Conservation (phyloP, 2,329 filamentous ascomycete genomes). For the Curvularia hawaiiensis region DNA sequence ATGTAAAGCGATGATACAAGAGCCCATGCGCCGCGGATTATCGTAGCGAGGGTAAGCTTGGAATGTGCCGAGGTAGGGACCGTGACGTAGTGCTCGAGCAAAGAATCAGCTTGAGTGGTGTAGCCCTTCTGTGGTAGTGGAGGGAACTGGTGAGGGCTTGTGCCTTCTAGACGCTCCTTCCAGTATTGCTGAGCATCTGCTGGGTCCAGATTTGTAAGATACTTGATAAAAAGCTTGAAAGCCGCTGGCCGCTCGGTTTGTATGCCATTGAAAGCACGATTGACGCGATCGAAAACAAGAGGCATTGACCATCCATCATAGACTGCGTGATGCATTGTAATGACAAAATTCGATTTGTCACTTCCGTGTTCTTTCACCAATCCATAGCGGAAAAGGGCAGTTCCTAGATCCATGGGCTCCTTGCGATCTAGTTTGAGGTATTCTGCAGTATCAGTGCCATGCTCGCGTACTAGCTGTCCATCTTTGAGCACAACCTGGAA, state of each 20-base stretch:
- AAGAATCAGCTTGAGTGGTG: slow-evolving; percentile 56
- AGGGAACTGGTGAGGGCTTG: slow-evolving; percentile 57
- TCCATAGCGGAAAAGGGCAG: slow-evolving; percentile 46
- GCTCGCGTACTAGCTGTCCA: slow-evolving; percentile 35
- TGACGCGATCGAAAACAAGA: slow-evolving; percentile 43
- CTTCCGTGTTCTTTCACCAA: slow-evolving; percentile 34
- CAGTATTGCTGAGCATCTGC: slow-evolving; percentile 53
- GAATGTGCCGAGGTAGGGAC: slow-evolving; percentile 38
- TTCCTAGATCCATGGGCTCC: slow-evolving; percentile 48
- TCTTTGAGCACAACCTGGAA: slow-evolving; percentile 48
- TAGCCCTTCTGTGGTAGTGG: slow-evolving; percentile 53
- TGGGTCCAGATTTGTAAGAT: slow-evolving; percentile 52
- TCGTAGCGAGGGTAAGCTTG: slow-evolving; percentile 55
- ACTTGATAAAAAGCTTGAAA: slow-evolving; percentile 58
- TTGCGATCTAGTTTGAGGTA: slow-evolving; percentile 45
- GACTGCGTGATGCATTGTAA: slow-evolving; percentile 58
- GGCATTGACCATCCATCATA: slow-evolving; percentile 57
- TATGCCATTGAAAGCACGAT: slow-evolving; percentile 38
- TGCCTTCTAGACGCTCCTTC: slow-evolving; percentile 52
- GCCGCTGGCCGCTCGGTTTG: slow-evolving; percentile 32
- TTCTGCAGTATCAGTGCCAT: slow-evolving; percentile 31
- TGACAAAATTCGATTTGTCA: slow-evolving; percentile 50
- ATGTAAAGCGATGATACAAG: slow-evolving; percentile 62
- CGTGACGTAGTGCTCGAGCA: slow-evolving; percentile 56
- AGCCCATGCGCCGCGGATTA: slow-evolving; percentile 65